Evolutionary conservation across 192 early-diverging fungal species (phyloP).

Genomic region (Podila epicladia): DNA sequence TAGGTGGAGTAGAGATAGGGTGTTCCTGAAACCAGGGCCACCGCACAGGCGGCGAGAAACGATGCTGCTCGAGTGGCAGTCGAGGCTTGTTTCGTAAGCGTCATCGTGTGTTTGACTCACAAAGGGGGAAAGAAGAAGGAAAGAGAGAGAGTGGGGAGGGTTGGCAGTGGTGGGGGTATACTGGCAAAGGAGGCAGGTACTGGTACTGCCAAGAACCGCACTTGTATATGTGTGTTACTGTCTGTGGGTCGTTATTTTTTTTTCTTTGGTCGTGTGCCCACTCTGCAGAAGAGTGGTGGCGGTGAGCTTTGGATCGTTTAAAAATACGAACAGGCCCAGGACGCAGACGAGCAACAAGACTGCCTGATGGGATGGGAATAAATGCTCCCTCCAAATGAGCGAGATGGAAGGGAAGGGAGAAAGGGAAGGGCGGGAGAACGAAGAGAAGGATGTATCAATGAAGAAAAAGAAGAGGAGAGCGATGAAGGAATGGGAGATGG

Average conservation of each 20-base stretch:
- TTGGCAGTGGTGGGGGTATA: not conserved
- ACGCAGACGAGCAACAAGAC: no score
- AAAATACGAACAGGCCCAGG: not conserved
- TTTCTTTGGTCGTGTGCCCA: no score
- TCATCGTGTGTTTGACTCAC: not conserved
- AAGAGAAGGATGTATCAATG: not conserved
- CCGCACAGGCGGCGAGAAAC: conserved; percentile 37
- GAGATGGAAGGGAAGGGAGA: not conserved
- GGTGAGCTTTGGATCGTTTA: no score
- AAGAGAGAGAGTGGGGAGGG: not conserved
- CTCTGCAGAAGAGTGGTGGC: no score
- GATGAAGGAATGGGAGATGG: conserved; percentile 2
- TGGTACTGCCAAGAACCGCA: not conserved
- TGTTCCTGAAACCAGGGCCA: conserved; percentile 44
- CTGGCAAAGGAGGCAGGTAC: not conserved
- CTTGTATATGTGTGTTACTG: no score
- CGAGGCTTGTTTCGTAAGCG: not conserved
- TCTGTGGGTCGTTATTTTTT: no score
- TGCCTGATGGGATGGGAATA: no score
- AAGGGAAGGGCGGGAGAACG: not conserved
- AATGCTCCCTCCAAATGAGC: not conserved
- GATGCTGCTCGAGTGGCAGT: conserved; percentile 18
- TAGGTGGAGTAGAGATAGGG: conserved; percentile 51
- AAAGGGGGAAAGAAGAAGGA: not conserved
- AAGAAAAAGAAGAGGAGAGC: not conserved